A percentile compares a stretch with the other conserved stretches of the same genome.
These are phyloP conservation scores for Carex littledalei DNA, from an alignment of 176 grass and related monocot genomes.

Conservation along the genomic window DNA sequence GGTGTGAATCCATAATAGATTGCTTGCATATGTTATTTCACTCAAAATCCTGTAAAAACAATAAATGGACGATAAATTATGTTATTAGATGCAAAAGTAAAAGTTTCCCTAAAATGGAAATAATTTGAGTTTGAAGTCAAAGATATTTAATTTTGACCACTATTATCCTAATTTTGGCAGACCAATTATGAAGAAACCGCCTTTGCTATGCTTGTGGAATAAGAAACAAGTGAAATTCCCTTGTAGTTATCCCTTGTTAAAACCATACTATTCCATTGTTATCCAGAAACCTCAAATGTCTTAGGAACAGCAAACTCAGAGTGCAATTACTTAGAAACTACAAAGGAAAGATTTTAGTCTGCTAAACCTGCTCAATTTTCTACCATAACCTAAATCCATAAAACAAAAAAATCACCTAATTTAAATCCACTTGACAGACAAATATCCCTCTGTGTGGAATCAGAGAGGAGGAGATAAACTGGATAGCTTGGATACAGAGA, in stretches of 20 bases:
- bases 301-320: background rate
- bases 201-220: background rate
- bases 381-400: background rate
- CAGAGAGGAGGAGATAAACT: background rate
- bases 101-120: background rate
- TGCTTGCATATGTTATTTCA: constrained; percentile 16
- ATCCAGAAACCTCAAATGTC: background rate
- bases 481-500: background rate
- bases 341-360: background rate
- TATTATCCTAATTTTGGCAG: too few species aligned
- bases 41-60: constrained; percentile 38
- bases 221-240: background rate
- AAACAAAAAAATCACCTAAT: constrained; percentile 1
- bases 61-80: background rate
- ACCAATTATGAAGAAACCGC: background rate
- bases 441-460: background rate
- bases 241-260: background rate
- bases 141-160: background rate
- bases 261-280: constrained; percentile 3
- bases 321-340: background rate
- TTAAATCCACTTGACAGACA: background rate
- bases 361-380: background rate
- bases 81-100: background rate
- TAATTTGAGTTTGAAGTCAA: background rate
- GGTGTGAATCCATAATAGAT: constrained; percentile 84